Conservation (phyloP, 139 green algal genomes). For the Haematococcus lacustris region DNA sequence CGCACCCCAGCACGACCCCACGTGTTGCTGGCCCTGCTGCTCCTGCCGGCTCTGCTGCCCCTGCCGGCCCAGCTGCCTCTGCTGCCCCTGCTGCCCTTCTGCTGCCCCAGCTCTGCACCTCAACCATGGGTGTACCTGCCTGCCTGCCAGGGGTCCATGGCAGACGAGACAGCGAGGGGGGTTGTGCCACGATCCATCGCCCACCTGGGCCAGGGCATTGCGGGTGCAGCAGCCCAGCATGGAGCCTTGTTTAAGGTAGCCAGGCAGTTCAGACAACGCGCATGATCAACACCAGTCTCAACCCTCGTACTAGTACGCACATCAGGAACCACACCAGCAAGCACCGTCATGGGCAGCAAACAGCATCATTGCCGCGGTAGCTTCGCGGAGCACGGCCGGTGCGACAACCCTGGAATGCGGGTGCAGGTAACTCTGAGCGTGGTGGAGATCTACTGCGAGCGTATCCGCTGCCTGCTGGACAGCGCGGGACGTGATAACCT, state of each 20-base stretch:
- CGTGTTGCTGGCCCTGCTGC: background rate
- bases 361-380: no score
- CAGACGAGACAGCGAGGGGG: constrained; percentile 15
- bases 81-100: background rate
- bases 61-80: background rate
- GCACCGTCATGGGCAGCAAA: no score
- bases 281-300: no score
- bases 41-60: background rate
- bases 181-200: constrained; percentile 57
- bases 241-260: constrained; percentile 31
- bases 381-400: no score
- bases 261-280: no score
- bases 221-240: constrained; percentile 2
- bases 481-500: constrained; percentile 35
- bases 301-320: no score
- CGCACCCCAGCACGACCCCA: background rate
- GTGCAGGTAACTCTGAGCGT: constrained; percentile 52
- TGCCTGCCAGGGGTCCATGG: constrained; percentile 27
- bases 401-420: no score
- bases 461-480: constrained; percentile 63
- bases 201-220: constrained; percentile 38
- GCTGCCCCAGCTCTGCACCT: background rate
- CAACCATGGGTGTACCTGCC: background rate
- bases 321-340: no score
- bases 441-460: constrained; percentile 79